These are phyloP conservation scores for Gossypium sturtianum DNA, from an alignment of 345 rosid genomes.

Conservation along the genomic window DNA sequence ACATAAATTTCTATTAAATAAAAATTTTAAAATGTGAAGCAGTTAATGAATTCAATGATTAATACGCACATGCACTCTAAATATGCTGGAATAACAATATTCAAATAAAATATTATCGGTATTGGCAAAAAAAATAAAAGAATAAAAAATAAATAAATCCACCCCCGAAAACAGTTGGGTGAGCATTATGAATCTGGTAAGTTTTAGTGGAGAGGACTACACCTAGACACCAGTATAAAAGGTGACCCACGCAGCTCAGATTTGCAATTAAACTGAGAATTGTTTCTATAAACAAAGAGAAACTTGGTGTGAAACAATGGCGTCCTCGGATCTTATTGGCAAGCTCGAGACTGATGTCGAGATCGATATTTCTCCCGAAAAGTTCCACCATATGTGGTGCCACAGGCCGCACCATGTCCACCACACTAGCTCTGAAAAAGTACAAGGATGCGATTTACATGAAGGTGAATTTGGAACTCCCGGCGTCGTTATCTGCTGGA, in stretches of 20 bases:
- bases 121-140: too few relatives aligned
- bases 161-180: not conserved
- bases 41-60: too few relatives aligned
- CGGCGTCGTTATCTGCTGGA: not conserved
- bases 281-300: not conserved
- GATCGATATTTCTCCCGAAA: constrained; percentile 12
- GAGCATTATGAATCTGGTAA: not conserved
- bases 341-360: constrained; percentile 11
- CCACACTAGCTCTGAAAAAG: constrained; percentile 19
- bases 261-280: not conserved
- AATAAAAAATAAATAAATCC: too few relatives aligned
- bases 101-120: too few relatives aligned
- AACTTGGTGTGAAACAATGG: not conserved
- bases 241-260: not conserved
- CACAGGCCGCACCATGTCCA: constrained; percentile 38
- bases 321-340: not conserved
- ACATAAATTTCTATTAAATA: too few relatives aligned
- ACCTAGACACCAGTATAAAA: not conserved
- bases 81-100: too few relatives aligned
- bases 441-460: constrained; percentile 1
- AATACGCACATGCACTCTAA: too few relatives aligned
- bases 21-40: too few relatives aligned
- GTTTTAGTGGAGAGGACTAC: not conserved
- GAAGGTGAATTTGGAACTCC: not conserved
- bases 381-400: constrained; percentile 24